These are phyloP conservation scores for Vaccinium corymbosum DNA, from an alignment of 148 eudicot genomes.

Conservation along the genomic window DNA sequence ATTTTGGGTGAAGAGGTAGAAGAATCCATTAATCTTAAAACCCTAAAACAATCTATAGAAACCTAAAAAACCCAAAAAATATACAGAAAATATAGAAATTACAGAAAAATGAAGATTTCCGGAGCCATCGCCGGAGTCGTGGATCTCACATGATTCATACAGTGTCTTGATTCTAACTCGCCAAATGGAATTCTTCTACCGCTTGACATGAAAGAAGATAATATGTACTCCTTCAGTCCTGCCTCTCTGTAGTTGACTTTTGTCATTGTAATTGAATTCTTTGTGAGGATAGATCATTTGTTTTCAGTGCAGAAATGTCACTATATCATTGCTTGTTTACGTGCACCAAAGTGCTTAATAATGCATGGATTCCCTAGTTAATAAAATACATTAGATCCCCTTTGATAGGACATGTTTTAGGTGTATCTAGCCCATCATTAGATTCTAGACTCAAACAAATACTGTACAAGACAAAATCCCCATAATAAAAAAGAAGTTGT, in stretches of 20 bases:
- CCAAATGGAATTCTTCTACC: background rate
- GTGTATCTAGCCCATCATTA: constrained; percentile 16
- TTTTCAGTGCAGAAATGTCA: constrained; percentile 19
- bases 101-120: too few species aligned
- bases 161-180: background rate
- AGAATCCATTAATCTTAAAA: too few species aligned
- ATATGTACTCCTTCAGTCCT: constrained; percentile 16
- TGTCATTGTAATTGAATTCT: background rate
- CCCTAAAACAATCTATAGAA: too few species aligned
- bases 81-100: too few species aligned
- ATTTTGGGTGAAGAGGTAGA: too few species aligned
- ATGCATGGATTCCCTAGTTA: constrained; percentile 27
- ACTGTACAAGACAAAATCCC: constrained; percentile 24
- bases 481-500: constrained; percentile 16
- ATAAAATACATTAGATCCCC: constrained; percentile 48
- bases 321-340: background rate
- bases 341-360: constrained; percentile 22
- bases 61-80: too few species aligned
- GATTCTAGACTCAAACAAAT: constrained; percentile 15
- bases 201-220: constrained; percentile 22
- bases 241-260: background rate
- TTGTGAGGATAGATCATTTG: constrained; percentile 37
- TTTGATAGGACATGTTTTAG: constrained; percentile 41
- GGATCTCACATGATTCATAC: too few species aligned
- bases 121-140: too few species aligned